These are phyloP conservation scores for Gossypium herbaceum DNA, from an alignment of 345 rosid species.

Conservation along the genomic window DNA sequence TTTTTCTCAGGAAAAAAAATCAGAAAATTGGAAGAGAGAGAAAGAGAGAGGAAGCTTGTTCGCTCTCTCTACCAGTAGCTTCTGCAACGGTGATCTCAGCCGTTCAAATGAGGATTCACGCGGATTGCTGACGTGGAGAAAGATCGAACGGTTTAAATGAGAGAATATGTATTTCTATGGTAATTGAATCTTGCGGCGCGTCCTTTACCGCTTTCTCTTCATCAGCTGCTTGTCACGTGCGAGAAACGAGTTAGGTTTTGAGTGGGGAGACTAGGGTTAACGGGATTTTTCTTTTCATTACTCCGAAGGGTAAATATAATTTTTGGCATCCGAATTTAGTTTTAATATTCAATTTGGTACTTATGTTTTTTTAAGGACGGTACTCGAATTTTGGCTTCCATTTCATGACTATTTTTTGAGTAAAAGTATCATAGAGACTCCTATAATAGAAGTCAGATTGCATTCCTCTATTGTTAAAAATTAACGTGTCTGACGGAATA, in stretches of 20 bases:
- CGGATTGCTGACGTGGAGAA: slow-evolving; percentile 50
- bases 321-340: too few species aligned
- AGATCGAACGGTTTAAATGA: slow-evolving; percentile 40
- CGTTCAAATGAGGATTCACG: slow-evolving; percentile 43
- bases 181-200: slow-evolving; percentile 36
- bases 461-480: too few species aligned
- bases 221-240: slow-evolving; percentile 28
- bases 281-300: not conserved
- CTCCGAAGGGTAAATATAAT: not conserved
- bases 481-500: rapidly evolving
- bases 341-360: too few species aligned
- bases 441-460: too few species aligned
- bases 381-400: too few species aligned
- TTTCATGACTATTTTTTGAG: too few species aligned
- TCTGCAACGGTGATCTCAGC: slow-evolving; percentile 51
- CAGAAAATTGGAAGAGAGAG: slow-evolving; percentile 10
- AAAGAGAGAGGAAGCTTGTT: slow-evolving; percentile 28
- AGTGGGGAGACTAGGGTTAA: not conserved
- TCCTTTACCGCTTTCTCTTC: not conserved
- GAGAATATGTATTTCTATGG: slow-evolving; percentile 30
- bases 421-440: too few species aligned
- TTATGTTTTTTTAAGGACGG: too few species aligned
- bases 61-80: slow-evolving; percentile 51
- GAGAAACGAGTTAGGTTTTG: not conserved
- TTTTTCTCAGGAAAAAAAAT: not conserved